These are phyloP conservation scores for Erigeron philadelphicus DNA, from an alignment of 140 eudicot species.

Conservation along the genomic window DNA sequence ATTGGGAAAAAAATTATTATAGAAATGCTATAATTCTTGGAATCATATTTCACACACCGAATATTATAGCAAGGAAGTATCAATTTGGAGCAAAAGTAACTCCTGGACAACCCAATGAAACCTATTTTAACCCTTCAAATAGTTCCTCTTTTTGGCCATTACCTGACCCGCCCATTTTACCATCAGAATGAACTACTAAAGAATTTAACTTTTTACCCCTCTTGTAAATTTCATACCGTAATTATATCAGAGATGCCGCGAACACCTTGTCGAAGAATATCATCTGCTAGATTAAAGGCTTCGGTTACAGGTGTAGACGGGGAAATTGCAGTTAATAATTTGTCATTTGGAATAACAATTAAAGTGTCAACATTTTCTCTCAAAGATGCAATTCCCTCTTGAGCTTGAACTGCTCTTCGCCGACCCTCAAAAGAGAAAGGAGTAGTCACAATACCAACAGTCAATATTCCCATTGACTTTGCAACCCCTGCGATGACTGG, in stretches of 20 bases:
- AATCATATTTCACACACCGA: too few species aligned
- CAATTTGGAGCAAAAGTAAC: too few species aligned
- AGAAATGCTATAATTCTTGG: too few species aligned
- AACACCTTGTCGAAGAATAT: constrained; percentile 86
- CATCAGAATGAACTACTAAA: neutral
- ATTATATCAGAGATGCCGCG: constrained; percentile 90
- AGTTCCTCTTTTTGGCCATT: neutral
- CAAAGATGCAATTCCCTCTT: constrained; percentile 87
- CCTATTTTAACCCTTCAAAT: too few species aligned
- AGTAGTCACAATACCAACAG: constrained; percentile 83
- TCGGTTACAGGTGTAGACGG: constrained; percentile 88
- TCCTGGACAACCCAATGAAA: too few species aligned
- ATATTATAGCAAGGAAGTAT: too few species aligned
- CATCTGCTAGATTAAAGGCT: constrained; percentile 90
- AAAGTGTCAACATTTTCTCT: constrained; percentile 85
- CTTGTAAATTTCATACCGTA: constrained; percentile 46
- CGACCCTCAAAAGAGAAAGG: constrained; percentile 87
- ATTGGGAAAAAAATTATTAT: too few species aligned
- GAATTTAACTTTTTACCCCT: neutral
- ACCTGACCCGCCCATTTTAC: neutral
- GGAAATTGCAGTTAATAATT: constrained; percentile 77
- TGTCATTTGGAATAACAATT: constrained; percentile 88
- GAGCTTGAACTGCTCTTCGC: constrained; percentile 79
- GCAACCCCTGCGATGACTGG: constrained; percentile 87
- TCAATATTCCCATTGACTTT: constrained; percentile 79